Evolutionary conservation across 192 early-diverging fungal genomes (phyloP).

Genomic region (Dimargaris xerosporica): DNA sequence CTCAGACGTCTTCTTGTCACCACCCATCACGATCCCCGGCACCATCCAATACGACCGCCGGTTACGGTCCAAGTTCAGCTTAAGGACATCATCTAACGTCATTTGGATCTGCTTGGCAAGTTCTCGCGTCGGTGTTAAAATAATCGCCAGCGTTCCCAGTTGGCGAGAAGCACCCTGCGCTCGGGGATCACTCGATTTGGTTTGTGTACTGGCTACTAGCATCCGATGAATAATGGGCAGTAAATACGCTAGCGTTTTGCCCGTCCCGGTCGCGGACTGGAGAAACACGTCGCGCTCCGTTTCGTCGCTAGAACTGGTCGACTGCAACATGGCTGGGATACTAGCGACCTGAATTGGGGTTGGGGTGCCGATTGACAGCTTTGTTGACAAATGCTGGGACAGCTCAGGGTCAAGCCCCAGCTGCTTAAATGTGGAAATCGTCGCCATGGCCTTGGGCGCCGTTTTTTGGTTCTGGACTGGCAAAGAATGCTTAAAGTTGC

Average conservation of each 20-base stretch:
- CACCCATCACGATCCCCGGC: slow-evolving; percentile 66
- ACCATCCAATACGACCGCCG: slow-evolving; percentile 63
- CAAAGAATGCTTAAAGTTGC: background rate
- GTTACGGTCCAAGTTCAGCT: slow-evolving; percentile 27
- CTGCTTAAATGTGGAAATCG: slow-evolving; percentile 39
- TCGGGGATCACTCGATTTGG: slow-evolving; percentile 10
- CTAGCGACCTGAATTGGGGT: slow-evolving; percentile 82
- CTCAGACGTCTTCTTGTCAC: slow-evolving; percentile 67
- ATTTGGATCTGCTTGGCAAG: slow-evolving; percentile 85
- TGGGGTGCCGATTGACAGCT: slow-evolving; percentile 62
- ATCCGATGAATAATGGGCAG: slow-evolving; percentile 83
- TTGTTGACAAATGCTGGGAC: slow-evolving; percentile 42
- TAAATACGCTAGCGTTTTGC: slow-evolving; percentile 91
- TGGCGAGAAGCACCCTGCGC: slow-evolving; percentile 38
- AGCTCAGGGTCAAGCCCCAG: slow-evolving; percentile 67
- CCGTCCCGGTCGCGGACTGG: slow-evolving; percentile 93
- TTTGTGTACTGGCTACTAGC: slow-evolving; percentile 41
- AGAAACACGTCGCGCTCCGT: slow-evolving; percentile 65
- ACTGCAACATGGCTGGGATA: slow-evolving; percentile 50
- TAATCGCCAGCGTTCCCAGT: slow-evolving; percentile 79
- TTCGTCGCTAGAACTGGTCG: slow-evolving; percentile 21
- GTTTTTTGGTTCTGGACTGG: background rate
- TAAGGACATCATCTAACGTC: slow-evolving; percentile 57
- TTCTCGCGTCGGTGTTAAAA: slow-evolving; percentile 94
- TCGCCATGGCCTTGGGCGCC: background rate